Evolutionary conservation across 1,284 basidiomycete genomes (phyloP), one percentile per base, ranked within the genome.

Genomic region (Sporisorium graminicola): DNA sequence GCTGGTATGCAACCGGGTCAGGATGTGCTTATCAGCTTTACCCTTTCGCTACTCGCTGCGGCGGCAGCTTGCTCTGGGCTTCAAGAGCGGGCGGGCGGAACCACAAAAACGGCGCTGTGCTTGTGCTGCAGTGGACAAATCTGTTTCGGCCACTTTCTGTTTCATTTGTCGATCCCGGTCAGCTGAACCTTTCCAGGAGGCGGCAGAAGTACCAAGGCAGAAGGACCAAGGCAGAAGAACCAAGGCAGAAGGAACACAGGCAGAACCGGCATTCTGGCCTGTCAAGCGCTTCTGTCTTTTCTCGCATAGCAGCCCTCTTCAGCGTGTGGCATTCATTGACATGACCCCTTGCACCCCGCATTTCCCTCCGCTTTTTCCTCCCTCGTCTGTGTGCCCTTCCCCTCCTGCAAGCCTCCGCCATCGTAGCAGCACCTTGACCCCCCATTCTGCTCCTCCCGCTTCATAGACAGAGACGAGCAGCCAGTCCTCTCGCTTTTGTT

Each of bases 331-430:
- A 72, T 66, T 62, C 69, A 72, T 72, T 72, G 63, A 72, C 69
- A 46, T 72, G 63, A 72, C 69, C 59, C 69, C 69, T 72, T 72
- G 69, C 69, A 66, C 69, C 64, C 63, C 59, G 64, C 69, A 66
- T 72, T 72, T 66, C 63, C 61, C 59, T 51, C 46, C 69, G 55
- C 29, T 59, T 33, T n/a, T 47, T 10, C 26, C 50, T 46, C 40
- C 49, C 20, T 33, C 43, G 42, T 18, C 37, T 47, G 16, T 27
- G 61, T 22, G 58, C 44, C 55, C 35, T 56, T 54, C 40, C 56
- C 42, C 59, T 52, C 55, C 55, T 72, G 63, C 69, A 72, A 55
- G 69, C 59, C 59, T 50, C 56, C 47, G 56, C 46, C 51, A 55
- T 65, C 56, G 69, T 40, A 70, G 59, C 69, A 59, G 51, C 54